Base-by-base conservation (phyloP, 768 basidiomycete genomes). In the Rhizopogon vinicolor region DNA sequence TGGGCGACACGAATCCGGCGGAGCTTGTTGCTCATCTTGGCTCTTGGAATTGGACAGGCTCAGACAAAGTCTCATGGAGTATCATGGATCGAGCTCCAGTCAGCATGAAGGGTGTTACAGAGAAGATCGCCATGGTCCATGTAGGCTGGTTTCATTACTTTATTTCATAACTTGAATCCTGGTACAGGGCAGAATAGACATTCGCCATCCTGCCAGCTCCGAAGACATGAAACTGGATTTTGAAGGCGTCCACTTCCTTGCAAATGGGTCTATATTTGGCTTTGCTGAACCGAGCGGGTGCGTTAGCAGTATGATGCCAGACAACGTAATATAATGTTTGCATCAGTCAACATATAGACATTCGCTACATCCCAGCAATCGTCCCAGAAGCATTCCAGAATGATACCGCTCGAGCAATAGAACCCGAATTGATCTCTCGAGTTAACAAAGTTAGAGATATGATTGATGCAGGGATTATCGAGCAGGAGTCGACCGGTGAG, bases 231-330 rank as follows among this genome's bases (percentile, higher is more conserved):
- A 80, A 35, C 70, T 91, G 2, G 87, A 91, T 57, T 85, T 93
- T 58, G 85, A 87, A 64, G 91, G 87, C 1, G 74, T 92, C 22
- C 90, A 92, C 67, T 85, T 91, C 64, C 61, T 88, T 10, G 67
- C 76, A 25, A 87, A 87, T 53, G 91, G 91, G 0, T 79, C 87
- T 0, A 79, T 93, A n/a, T 89, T 85, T 62, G 91, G 87, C 2
- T 76, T 89, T 49, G 87, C 85, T 16, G 79, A 83, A 59, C 79
- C 84, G 4, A 63, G 66, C 16, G 85, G 84, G 90, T 91, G 58
- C 59, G 77, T 61, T 29, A 31, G 14, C 35, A 37, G 10, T 3
- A 22, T 37, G 35, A 16, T 9, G 5, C 12, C 14, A 41, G 40
- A n/a, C n/a, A 41, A 41, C 40, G n/a, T 1, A 5, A 22, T 37